phyloP scores from a whole-genome alignment of 768 basidiomycete genomes.

The Lentinula aciculospora region DNA sequence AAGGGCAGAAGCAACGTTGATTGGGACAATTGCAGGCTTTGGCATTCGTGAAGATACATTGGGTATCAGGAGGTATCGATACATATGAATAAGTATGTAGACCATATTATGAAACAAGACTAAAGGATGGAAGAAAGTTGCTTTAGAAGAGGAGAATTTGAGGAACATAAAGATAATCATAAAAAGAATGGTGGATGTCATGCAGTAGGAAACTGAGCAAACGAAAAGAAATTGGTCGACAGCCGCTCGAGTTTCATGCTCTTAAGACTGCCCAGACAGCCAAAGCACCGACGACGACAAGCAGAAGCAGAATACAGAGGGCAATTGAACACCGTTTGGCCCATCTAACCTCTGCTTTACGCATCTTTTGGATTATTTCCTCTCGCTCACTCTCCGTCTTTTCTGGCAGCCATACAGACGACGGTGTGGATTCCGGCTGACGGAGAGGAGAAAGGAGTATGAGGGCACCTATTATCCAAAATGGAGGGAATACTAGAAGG shows the following conservation, averaged over 20 bases:
- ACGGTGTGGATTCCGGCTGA: conserved; percentile 18
- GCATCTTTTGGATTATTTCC: conserved; percentile 20
- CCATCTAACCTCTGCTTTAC: conserved; percentile 7
- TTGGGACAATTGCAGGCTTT: too few species aligned
- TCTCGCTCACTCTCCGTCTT: conserved; percentile 24
- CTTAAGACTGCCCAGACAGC: not conserved
- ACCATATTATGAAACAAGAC: not conserved
- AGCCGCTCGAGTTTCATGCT: not conserved
- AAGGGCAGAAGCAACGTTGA: too few species aligned
- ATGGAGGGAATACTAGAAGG: conserved; percentile 38
- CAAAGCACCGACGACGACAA: not conserved
- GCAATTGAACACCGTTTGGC: conserved; percentile 1
- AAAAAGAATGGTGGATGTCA: not conserved
- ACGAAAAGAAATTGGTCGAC: not conserved
- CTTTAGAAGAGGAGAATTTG: not conserved
- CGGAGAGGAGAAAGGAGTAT: conserved; percentile 35
- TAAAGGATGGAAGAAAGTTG: not conserved
- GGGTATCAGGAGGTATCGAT: not conserved
- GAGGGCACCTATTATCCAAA: conserved; percentile 38
- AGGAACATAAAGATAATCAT: not conserved
- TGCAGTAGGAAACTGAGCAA: not conserved
- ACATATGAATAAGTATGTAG: not conserved
- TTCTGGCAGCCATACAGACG: conserved; percentile 23
- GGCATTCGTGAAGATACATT: not conserved
- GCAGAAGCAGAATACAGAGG: not conserved